Base-by-base conservation (phyloP, 805 yeast genomes). In the Saturnispora diversa region DNA sequence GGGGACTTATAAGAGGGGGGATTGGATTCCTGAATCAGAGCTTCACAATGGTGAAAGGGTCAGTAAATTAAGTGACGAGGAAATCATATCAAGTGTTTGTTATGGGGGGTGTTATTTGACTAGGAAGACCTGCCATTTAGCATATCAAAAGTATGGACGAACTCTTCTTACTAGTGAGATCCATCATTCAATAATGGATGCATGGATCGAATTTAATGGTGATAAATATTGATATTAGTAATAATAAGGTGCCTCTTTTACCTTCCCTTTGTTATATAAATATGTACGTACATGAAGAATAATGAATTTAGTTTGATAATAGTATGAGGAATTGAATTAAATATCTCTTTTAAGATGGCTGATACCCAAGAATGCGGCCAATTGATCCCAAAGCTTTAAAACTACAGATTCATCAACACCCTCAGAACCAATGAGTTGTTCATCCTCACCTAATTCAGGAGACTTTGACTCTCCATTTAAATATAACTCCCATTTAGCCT, bases 151-250 rank as follows among this genome's bases (percentile, higher is more conserved):
- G 36, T 69, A 76, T 44, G 84, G 84, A 1, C 64, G 97, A 37
- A 72, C 92, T 3, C 79, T 86, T 84, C 86, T 84, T 53, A 85
- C 98, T 0, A 75, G 86, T 3, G 84, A 88, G 55, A 63, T 90
- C 23, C 87, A 86, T 45, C 69, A 72, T 36, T 71, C 68, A 44
- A 76, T 92, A 20, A 80, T 82, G 1, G 66, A 64, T 6, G 79
- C 87, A 0, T 88, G 72, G 55, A 59, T 53, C 7, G 51, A 51
- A 19, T 35, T 47, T 55, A 45, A 39, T 39, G 43, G 23, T 5
- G 7, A 29, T 21, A 13, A 31, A 26, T 12, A n/a, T 19, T 13
- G 19, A 25, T 19, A 17, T 24, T 5, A 11, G 17, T 7, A 20
- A n/a, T 15, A 8, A 32, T 24, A 20, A 33, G 30, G 7, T 27